These are phyloP conservation scores for Lagerstroemia speciosa DNA, from an alignment of 345 rosid species.

Conservation along the genomic window DNA sequence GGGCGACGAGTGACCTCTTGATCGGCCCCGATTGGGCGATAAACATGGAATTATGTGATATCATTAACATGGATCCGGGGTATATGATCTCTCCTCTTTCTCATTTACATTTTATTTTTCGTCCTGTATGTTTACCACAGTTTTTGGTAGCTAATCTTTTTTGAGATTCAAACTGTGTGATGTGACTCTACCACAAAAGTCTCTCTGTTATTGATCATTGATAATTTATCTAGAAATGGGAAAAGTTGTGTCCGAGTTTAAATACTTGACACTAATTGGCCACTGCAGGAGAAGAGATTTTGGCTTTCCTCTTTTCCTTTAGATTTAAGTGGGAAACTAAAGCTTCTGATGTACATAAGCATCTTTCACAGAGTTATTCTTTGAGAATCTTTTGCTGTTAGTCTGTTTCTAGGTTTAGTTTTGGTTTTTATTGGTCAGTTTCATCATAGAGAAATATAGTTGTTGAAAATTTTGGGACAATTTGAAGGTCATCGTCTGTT, in stretches of 20 bases:
- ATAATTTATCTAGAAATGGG: neutral
- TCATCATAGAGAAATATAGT: neutral
- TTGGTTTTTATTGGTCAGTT: neutral
- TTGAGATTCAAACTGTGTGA: neutral
- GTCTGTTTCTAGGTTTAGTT: neutral
- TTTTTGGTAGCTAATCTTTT: too few species aligned
- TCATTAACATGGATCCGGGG: constrained; percentile 87
- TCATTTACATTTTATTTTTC: neutral
- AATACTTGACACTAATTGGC: neutral
- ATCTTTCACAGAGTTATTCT: neutral
- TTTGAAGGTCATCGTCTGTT: neutral
- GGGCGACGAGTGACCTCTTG: constrained; percentile 86
- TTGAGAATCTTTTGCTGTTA: neutral
- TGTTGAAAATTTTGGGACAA: neutral
- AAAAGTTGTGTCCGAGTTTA: neutral
- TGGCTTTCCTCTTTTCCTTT: neutral
- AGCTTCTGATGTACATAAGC: neutral
- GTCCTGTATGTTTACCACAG: neutral
- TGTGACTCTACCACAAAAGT: neutral
- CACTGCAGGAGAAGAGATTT: neutral
- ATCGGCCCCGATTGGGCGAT: constrained; percentile 96
- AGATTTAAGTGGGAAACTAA: neutral
- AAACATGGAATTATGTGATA: constrained; percentile 85
- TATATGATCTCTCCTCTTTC: constrained; percentile 21
- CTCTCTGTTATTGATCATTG: neutral